Conservation (phyloP, 2,329 filamentous ascomycete genomes). For the Aciculosporium take region DNA sequence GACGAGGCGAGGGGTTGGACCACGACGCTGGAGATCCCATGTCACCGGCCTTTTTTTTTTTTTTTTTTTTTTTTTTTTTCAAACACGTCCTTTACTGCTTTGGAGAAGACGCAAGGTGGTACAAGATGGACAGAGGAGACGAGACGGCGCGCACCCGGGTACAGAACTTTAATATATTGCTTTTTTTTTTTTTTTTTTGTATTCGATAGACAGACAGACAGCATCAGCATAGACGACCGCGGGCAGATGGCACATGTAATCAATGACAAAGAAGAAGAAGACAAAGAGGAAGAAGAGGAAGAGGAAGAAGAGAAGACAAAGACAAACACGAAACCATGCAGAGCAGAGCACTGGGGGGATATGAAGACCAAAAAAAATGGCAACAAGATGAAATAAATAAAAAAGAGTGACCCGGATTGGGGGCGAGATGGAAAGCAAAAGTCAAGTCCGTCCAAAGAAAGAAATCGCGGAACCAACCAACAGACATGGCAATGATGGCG, state of each 20-base stretch:
- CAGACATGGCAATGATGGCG: neutral
- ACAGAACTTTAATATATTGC: neutral
- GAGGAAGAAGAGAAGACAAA: neutral
- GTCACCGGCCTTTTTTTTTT: slow-evolving; percentile 1
- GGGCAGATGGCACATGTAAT: neutral
- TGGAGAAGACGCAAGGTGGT: neutral
- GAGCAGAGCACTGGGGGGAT: neutral
- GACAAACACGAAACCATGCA: neutral
- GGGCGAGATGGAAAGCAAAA: neutral
- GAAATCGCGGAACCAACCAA: neutral
- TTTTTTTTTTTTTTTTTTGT: neutral
- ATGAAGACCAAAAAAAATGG: neutral
- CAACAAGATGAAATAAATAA: neutral
- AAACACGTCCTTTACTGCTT: neutral
- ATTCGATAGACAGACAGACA: slow-evolving; percentile 1
- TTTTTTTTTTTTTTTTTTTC: no score
- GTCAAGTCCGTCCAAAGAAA: neutral
- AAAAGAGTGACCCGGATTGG: neutral
- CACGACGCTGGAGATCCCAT: neutral
- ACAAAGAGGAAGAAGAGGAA: neutral
- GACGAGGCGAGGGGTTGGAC: neutral
- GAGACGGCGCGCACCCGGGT: neutral
- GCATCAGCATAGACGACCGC: neutral
- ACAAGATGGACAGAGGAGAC: neutral
- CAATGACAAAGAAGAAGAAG: neutral